phyloP scores from a whole-genome alignment of 306 rosid species.

The Luffa aegyptiaca region DNA sequence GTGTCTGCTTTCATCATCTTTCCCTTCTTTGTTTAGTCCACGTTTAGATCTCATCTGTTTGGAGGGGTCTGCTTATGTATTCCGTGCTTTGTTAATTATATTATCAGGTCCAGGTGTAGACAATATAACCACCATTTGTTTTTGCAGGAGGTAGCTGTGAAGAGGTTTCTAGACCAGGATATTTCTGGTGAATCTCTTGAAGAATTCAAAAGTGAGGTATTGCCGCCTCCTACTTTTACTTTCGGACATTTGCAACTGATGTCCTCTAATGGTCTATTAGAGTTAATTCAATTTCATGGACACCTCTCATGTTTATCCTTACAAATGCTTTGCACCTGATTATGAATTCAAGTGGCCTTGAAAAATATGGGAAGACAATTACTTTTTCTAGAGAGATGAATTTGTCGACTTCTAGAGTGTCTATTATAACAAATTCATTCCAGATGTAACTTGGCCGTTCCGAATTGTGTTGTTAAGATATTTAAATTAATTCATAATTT shows the following conservation, averaged over 20 bases:
- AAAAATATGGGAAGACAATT: neutral
- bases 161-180: conserved; percentile 84
- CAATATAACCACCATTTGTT: conserved; percentile 14
- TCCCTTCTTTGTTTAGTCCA: neutral
- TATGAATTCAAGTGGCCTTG: neutral
- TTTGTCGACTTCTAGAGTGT: neutral
- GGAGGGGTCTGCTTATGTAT: neutral
- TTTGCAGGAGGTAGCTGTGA: conserved; percentile 87
- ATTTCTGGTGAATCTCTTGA: conserved; percentile 82
- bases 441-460: neutral
- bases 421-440: neutral
- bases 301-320: neutral
- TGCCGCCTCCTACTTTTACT: neutral
- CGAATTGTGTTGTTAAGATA: neutral
- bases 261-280: neutral
- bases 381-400: neutral
- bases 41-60: neutral
- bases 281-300: conserved; percentile 1
- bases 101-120: conserved; percentile 12
- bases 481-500: neutral
- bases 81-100: conserved; percentile 1
- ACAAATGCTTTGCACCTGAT: neutral
- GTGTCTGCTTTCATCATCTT: neutral
- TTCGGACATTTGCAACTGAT: neutral
- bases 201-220: conserved; percentile 92